Evolutionary conservation across 225 moss, liverwort and hornwort species (phyloP).

Genomic region (Bryoerythrophyllum caledonicum): DNA sequence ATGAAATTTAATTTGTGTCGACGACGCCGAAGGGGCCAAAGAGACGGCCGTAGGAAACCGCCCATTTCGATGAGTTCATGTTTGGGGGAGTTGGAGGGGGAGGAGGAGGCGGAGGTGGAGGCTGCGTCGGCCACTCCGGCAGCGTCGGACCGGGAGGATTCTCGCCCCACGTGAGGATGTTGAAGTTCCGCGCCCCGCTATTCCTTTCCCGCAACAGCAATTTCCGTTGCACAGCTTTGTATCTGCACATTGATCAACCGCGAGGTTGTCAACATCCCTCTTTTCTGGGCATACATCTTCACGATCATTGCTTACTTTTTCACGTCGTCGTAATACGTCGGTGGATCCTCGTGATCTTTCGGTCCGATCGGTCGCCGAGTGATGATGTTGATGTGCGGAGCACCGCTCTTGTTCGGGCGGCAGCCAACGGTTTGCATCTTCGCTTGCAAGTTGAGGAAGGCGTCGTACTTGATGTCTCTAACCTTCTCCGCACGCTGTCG

Average conservation of each 20-base stretch:
- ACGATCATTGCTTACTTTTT: constrained; percentile 24
- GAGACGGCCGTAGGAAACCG: constrained; percentile 30
- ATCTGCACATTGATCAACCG: constrained; percentile 24
- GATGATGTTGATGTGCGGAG: constrained; percentile 51
- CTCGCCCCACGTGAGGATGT: constrained; percentile 41
- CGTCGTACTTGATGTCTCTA: constrained; percentile 40
- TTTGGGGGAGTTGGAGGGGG: not conserved
- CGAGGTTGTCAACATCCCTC: not conserved
- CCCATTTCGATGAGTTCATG: constrained; percentile 43
- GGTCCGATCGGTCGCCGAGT: constrained; percentile 27
- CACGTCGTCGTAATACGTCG: constrained; percentile 20
- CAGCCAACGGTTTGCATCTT: constrained; percentile 33
- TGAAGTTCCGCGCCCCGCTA: constrained; percentile 40
- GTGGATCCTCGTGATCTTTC: not conserved
- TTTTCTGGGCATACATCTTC: not conserved
- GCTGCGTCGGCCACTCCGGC: constrained; percentile 40
- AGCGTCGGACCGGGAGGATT: constrained; percentile 28
- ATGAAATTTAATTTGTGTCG: constrained; percentile 14
- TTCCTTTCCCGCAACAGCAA: constrained; percentile 28
- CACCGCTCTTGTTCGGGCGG: constrained; percentile 34
- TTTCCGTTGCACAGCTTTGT: constrained; percentile 30
- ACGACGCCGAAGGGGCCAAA: constrained; percentile 33
- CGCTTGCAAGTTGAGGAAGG: constrained; percentile 24
- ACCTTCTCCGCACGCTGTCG: constrained; percentile 24
- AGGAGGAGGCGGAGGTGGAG: constrained; percentile 19